Percentiles rank a stretch among this genome's conserved stretches.
Conservation (phyloP, 495 filamentous ascomycete genomes). For the Clohesyomyces aquaticus region DNA sequence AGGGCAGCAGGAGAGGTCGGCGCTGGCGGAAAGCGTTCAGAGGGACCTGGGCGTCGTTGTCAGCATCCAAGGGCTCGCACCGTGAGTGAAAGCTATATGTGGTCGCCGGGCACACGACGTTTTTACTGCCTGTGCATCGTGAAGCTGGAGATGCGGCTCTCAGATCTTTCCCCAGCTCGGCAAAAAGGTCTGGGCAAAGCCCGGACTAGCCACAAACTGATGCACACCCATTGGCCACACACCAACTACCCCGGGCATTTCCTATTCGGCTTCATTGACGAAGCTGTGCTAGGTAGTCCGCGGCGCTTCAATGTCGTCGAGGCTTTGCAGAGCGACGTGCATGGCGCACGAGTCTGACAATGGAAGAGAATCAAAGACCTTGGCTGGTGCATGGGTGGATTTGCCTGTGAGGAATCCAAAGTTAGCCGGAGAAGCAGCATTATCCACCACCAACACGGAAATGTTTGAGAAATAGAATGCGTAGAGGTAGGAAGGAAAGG, state of each 20-base stretch:
- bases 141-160: conserved; percentile 8
- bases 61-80: background rate
- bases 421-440: no score
- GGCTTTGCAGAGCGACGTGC: no score
- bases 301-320: no score
- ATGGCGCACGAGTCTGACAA: no score
- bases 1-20: background rate
- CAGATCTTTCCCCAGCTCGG: conserved; percentile 7
- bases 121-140: conserved; percentile 1
- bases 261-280: no score
- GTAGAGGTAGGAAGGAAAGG: no score
- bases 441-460: no score
- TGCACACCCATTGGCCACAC: background rate
- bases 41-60: background rate
- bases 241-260: background rate
- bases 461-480: no score
- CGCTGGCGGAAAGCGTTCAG: background rate
- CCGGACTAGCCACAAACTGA: background rate
- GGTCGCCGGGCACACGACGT: conserved; percentile 4
- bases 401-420: no score
- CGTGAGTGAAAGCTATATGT: background rate
- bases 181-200: background rate
- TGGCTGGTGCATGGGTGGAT: no score
- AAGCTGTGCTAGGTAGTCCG: no score
- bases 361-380: no score